Evolutionary conservation across 345 rosid genomes (phyloP), one percentile per base, ranked within the genome.

Genomic region (Physaria fendleri): DNA sequence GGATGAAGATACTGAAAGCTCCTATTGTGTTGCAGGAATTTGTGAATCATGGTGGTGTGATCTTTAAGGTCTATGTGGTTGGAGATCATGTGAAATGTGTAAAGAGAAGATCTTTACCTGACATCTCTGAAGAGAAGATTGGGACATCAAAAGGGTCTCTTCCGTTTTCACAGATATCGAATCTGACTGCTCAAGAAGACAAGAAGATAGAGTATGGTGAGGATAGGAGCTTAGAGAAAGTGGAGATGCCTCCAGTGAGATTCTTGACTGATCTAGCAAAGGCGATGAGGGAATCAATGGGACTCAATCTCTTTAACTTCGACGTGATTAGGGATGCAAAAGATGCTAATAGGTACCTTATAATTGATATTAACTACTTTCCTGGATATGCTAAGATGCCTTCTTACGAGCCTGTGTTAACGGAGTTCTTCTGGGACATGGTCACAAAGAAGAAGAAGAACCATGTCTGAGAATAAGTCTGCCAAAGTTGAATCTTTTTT

Each of bases 371-470:
- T 48, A 85, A 85, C 75, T 85, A 85, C 75, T 82, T 85, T 54
- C 88, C 88, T 23, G 85, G 92, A 25, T 85, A 75, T 34, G 84
- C 78, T 4, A 85, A 85, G 77, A 69, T 82, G 79, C 88, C 92
- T 0, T 57, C 63, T 59, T 85, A 71, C 38, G 85, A 80, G 77
- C 53, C 73, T 21, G 38, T 82, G 1, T 62, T 85, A 73, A 82
- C 85, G 1, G 58, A 73, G 22, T 85, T 85, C 69, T 69, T 80
- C 61, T 59, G 66, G 65, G 71, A 72, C 40, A 55, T 80, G 62
- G 56, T 80, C 40, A 27, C 56, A 4, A 68, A 68, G 57, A 77
- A 69, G 59, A 68, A 68, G 57, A 77, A 69, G 59, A 34, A 54
- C 29, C 45, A 59, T 65, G 71, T 59, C 58, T 65, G 57, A 71